Evolutionary conservation across 306 rosid genomes (phyloP).

Genomic region (Lablab purpureus): DNA sequence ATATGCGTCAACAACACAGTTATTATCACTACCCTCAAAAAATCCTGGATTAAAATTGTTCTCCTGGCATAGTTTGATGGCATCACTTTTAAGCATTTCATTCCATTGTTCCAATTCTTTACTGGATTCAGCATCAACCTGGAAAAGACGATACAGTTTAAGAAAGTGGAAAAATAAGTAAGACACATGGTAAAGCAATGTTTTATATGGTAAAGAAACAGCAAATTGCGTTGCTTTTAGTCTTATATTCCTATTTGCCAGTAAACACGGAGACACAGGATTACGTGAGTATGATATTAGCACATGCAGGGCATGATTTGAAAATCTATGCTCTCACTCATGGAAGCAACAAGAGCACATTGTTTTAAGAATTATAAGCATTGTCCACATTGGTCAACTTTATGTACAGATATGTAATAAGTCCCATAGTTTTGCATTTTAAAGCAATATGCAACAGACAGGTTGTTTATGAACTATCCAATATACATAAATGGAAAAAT

Average conservation of each 20-base stretch:
- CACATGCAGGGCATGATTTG: slow-evolving; percentile 11
- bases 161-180: background rate
- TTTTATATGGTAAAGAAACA: slow-evolving; percentile 21
- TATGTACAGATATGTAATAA: slow-evolving; percentile 10
- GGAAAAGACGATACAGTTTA: slow-evolving; percentile 36
- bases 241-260: slow-evolving; percentile 17
- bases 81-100: slow-evolving; percentile 93
- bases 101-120: slow-evolving; percentile 98
- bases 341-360: slow-evolving; percentile 24
- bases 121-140: slow-evolving; percentile 88
- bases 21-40: slow-evolving; percentile 91
- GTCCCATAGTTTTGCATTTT: slow-evolving; percentile 5
- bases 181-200: background rate
- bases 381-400: slow-evolving; percentile 7
- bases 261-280: slow-evolving; percentile 22
- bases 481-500: slow-evolving; percentile 15
- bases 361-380: slow-evolving; percentile 14
- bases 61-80: slow-evolving; percentile 85
- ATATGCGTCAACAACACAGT: slow-evolving; percentile 85
- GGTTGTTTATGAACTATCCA: slow-evolving; percentile 30
- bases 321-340: slow-evolving; percentile 24
- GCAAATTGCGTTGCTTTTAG: background rate
- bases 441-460: slow-evolving; percentile 23
- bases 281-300: background rate
- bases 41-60: slow-evolving; percentile 91